Base-by-base conservation (phyloP, 2,329 filamentous ascomycete genomes). In the Emergomyces orientalis region DNA sequence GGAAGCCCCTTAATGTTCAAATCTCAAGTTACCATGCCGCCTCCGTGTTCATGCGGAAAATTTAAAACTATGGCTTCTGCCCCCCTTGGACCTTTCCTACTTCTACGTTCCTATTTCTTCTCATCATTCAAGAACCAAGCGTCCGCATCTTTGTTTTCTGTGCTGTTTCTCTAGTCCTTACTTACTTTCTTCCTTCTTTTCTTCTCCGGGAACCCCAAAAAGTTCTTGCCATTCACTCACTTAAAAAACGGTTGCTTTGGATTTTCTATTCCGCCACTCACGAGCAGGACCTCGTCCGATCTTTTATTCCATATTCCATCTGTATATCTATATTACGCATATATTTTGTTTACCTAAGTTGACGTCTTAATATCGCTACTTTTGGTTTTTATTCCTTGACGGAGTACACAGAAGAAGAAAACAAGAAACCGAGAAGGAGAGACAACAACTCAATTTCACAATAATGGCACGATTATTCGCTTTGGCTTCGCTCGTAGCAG, bases 321-420 rank as follows among this genome's bases (percentile, higher is more conserved):
- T 45, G n/a, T 45, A 19, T 54, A 54, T 34, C 45, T 34, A 7
- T 55, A 34, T 37, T 27, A n/a, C 7, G 32, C 52, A 25, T 56
- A 56, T 56, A 56, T 39, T 19, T 14, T 19, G 3, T 58, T n/a
- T 47, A 59, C 47, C 57, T 58, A 22, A 43, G 30, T 65, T 64
- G 25, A 39, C 54, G 54, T 63, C 25, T 52, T 57, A 61, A 51
- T 61, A 41, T 22, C 47, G 39, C 41, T 49, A 62, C 66, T 68
- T 69, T 68, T 66, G 69, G 70, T 67, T 47, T 70, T 69, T 70
- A 72, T 68, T 70, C 67, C 63, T 59, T 61, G 39, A 45, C 56
- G 39, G 14, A 59, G 9, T 25, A 37, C 32, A 4, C 32, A 25
- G 34, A 13, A 25, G 9, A 45, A 30, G 14, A 30, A 45, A 47